phyloP scores from a whole-genome alignment of 805 yeast species.

The Candida michaelii region DNA sequence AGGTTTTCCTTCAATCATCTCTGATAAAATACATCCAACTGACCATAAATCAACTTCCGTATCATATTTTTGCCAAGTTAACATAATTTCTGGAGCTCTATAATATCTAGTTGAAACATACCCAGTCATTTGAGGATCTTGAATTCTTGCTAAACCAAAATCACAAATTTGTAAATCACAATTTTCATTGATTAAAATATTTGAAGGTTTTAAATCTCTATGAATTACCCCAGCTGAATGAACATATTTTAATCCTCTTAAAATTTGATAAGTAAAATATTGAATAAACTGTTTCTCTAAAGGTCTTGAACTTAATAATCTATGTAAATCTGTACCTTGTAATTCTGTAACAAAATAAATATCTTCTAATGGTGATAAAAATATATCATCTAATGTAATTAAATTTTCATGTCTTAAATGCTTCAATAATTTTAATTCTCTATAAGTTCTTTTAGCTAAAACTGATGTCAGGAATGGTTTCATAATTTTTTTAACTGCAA shows the following conservation, averaged over 20 bases:
- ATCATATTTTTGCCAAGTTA: conserved; percentile 97
- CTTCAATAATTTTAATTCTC: conserved; percentile 90
- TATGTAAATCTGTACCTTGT: conserved; percentile 94
- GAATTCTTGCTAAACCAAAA: conserved; percentile 93
- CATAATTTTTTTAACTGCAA: conserved; percentile 97
- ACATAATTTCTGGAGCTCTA: conserved; percentile 98
- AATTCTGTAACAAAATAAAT: conserved; percentile 94
- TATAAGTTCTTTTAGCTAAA: conserved; percentile 91
- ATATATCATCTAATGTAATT: conserved; percentile 89
- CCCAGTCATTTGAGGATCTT: conserved; percentile 99
- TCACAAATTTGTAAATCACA: conserved; percentile 91
- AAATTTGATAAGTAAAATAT: conserved; percentile 91
- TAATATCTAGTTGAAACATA: conserved; percentile 94
- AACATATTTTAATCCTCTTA: conserved; percentile 84
- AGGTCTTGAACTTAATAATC: conserved; percentile 88
- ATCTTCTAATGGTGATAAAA: conserved; percentile 91
- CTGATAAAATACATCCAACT: conserved; percentile 95
- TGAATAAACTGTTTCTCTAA: conserved; percentile 95
- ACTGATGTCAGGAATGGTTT: conserved; percentile 95
- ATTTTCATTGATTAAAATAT: conserved; percentile 82
- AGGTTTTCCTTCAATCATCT: conserved; percentile 96
- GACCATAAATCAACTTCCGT: conserved; percentile 98
- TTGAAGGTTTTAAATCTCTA: conserved; percentile 83
- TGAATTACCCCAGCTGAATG: conserved; percentile 93
- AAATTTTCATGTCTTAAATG: conserved; percentile 93